These are phyloP conservation scores for Ocimum tenuiflorum DNA, from an alignment of 257 asterid species.

Conservation along the genomic window DNA sequence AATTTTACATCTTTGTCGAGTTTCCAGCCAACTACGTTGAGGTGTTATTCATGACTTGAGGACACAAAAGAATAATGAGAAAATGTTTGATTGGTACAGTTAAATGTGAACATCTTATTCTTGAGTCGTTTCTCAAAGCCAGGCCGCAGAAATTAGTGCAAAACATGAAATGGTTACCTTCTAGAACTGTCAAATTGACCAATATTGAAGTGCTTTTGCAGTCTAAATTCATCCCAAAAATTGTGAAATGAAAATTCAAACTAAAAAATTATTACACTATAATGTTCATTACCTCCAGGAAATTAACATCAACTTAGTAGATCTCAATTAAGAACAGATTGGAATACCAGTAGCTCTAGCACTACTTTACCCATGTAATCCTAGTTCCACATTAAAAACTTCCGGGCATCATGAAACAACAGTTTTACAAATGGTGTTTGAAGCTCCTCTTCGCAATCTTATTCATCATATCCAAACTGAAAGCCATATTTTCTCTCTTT, in stretches of 20 bases:
- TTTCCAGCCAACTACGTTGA: neutral
- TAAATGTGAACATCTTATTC: neutral
- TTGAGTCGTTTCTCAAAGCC: neutral
- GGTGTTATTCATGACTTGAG: neutral
- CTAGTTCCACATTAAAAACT: neutral
- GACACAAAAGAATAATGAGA: neutral
- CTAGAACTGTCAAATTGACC: neutral
- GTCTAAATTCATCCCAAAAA: neutral
- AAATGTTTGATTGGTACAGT: neutral
- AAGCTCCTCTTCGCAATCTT: neutral
- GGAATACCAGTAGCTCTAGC: neutral
- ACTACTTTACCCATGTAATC: neutral
- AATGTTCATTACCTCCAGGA: neutral
- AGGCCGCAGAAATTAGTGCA: neutral
- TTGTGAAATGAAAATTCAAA: neutral
- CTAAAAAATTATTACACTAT: neutral
- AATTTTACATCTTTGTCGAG: neutral
- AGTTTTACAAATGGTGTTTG: neutral
- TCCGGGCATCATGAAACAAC: neutral
- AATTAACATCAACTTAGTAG: too few species aligned
- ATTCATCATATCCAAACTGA: neutral
- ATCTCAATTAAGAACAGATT: too few species aligned
- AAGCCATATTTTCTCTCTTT: neutral
- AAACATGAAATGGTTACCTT: neutral
- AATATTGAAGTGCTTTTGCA: neutral